Conservation (phyloP, 2,329 filamentous ascomycete genomes). For the Penicillium digitatum region DNA sequence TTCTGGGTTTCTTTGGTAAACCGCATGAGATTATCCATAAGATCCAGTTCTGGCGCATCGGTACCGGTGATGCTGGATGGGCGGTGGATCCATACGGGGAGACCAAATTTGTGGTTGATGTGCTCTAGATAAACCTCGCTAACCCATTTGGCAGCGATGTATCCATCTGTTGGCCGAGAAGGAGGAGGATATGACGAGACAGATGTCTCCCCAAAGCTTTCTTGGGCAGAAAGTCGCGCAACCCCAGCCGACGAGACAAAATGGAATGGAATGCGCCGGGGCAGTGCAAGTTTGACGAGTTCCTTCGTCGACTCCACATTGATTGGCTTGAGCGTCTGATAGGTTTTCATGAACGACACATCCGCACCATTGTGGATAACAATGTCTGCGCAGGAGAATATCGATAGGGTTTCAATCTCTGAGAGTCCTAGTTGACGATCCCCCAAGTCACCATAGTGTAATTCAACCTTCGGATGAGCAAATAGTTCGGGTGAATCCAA, state of each 20-base stretch:
- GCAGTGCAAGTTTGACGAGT: constrained; percentile 23
- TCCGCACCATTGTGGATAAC: constrained; percentile 28
- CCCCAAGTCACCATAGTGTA: constrained; percentile 15
- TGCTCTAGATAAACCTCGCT: constrained; percentile 39
- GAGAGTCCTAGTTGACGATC: constrained; percentile 15
- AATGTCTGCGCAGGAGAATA: constrained; percentile 20
- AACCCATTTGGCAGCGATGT: constrained; percentile 41
- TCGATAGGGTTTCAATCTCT: constrained; percentile 6
- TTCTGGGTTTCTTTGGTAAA: constrained; percentile 14
- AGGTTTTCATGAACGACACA: constrained; percentile 31
- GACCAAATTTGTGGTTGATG: constrained; percentile 8
- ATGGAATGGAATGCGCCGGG: constrained; percentile 27
- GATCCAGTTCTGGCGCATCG: constrained; percentile 18
- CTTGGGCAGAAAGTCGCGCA: constrained; percentile 9
- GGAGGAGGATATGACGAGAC: constrained; percentile 23
- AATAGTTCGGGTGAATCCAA: constrained; percentile 9
- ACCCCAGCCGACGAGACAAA: constrained; percentile 30
- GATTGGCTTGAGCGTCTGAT: constrained; percentile 24
- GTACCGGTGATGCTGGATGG: constrained; percentile 22
- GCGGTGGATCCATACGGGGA: constrained; percentile 33
- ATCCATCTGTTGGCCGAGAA: constrained; percentile 32
- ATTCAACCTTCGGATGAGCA: constrained; percentile 12
- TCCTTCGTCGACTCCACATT: constrained; percentile 29
- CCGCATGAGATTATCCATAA: constrained; percentile 22
- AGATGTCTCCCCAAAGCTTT: constrained; percentile 16